A percentile compares a stretch with the other conserved stretches of the same genome.
These are phyloP conservation scores for Coemansia sp. DNA, from an alignment of 192 early-diverging fungal species.

Conservation along the genomic window DNA sequence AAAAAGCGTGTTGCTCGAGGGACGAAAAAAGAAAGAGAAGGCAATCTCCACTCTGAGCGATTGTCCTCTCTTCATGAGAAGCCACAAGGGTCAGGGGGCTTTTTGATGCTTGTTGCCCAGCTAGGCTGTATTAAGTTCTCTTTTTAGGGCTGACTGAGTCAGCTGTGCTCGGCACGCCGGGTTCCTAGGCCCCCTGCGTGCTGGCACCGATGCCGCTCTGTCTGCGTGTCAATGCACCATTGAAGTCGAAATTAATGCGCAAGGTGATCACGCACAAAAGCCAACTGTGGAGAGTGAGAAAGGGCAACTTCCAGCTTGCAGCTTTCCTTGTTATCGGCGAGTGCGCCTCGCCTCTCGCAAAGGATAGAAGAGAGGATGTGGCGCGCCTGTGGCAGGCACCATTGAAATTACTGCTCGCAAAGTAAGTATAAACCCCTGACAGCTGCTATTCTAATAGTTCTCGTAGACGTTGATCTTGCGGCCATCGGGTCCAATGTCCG, in stretches of 20 bases:
- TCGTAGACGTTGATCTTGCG: constrained; percentile 44
- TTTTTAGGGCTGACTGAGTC: no score
- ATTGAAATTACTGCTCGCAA: no score
- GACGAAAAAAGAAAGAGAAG: background rate
- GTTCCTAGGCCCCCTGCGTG: no score
- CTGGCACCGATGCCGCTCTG: background rate
- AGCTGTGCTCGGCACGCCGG: background rate
- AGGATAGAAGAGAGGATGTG: background rate
- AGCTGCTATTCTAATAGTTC: constrained; percentile 17
- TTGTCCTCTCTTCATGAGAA: background rate
- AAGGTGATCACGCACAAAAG: background rate
- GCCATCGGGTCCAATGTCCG: constrained; percentile 46
- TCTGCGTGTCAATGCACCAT: background rate
- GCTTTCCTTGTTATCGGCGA: background rate
- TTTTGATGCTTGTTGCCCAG: no score
- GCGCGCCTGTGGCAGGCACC: background rate
- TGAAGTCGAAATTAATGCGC: background rate
- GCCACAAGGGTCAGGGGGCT: constrained; percentile 1
- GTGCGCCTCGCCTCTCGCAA: background rate
- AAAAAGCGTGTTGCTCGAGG: background rate
- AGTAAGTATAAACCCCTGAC: background rate
- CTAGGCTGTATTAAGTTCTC: no score
- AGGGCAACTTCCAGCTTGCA: background rate
- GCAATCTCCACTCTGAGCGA: background rate
- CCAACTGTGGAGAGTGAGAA: no score